Conservation (phyloP, 176 grass and related monocot genomes). For the Typha latifolia region DNA sequence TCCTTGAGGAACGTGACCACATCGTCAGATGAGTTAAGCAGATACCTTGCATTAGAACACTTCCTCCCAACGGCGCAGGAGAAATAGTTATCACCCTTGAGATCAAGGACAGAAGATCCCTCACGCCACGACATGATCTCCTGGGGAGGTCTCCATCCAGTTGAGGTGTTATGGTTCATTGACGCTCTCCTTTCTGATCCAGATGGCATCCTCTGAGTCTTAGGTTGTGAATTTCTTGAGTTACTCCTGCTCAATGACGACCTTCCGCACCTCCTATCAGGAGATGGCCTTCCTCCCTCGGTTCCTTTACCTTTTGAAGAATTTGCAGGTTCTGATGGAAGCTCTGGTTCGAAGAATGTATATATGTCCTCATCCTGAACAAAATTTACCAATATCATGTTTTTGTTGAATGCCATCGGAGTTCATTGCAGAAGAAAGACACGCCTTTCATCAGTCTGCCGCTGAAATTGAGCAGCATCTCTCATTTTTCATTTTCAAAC, state of each 20-base stretch:
- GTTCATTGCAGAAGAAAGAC: too few relatives aligned
- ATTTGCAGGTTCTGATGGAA: constrained; percentile 50
- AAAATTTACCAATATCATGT: background rate
- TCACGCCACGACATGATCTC: constrained; percentile 61
- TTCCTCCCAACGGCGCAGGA: constrained; percentile 92
- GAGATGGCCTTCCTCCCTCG: constrained; percentile 32
- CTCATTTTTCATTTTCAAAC: too few relatives aligned
- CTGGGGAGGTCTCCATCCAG: constrained; percentile 26
- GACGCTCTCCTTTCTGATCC: constrained; percentile 40
- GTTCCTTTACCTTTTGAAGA: constrained; percentile 52
- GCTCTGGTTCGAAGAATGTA: constrained; percentile 92
- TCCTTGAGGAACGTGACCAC: constrained; percentile 81
- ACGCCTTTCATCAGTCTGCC: too few relatives aligned
- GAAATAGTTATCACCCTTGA: constrained; percentile 94
- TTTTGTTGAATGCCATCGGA: too few relatives aligned
- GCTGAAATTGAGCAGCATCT: too few relatives aligned
- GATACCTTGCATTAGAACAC: constrained; percentile 71
- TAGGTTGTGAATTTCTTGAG: constrained; percentile 48
- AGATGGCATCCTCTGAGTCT: constrained; percentile 35
- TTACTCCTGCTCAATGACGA: constrained; percentile 49
- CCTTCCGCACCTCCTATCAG: constrained; percentile 44
- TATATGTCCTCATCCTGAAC: constrained; percentile 97
- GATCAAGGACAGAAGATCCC: constrained; percentile 87
- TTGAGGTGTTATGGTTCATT: constrained; percentile 23
- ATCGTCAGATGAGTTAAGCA: constrained; percentile 79